phyloP scores from a whole-genome alignment of 768 basidiomycete species.

The Daedalea quercina region DNA sequence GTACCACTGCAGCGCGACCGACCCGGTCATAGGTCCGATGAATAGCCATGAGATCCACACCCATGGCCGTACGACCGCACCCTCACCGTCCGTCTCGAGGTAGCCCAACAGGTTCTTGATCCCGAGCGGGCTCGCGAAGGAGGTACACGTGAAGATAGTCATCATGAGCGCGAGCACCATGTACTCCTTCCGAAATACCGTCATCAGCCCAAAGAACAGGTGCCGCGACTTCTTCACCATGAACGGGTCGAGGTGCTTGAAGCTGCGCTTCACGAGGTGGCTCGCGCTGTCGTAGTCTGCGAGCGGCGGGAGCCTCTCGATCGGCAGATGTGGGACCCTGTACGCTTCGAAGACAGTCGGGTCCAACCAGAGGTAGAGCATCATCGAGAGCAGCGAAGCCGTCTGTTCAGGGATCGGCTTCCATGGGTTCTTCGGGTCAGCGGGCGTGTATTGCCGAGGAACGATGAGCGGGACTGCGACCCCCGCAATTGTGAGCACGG shows the following conservation, averaged over 20 bases:
- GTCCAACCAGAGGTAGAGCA: slow-evolving; percentile 50
- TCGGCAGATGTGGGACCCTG: slow-evolving; percentile 36
- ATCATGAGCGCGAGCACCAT: background rate
- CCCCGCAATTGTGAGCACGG: slow-evolving; percentile 37
- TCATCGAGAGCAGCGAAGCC: slow-evolving; percentile 23
- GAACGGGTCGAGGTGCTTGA: slow-evolving; percentile 30
- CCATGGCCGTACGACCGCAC: slow-evolving; percentile 52
- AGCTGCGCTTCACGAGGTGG: slow-evolving; percentile 27
- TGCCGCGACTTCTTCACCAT: slow-evolving; percentile 22
- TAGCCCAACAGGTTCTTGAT: slow-evolving; percentile 29
- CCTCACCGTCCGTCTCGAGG: slow-evolving; percentile 37
- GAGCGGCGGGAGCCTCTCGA: slow-evolving; percentile 38
- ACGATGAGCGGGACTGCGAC: slow-evolving; percentile 46
- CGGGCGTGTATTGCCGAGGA: slow-evolving; percentile 52
- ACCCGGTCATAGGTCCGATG: slow-evolving; percentile 35
- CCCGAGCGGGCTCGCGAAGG: slow-evolving; percentile 26
- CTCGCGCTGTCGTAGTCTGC: slow-evolving; percentile 39
- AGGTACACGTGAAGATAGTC: slow-evolving; percentile 5
- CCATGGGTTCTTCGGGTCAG: slow-evolving; percentile 37
- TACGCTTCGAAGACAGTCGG: slow-evolving; percentile 38
- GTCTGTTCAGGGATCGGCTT: slow-evolving; percentile 26
- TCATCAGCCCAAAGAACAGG: slow-evolving; percentile 24
- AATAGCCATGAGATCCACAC: slow-evolving; percentile 56
- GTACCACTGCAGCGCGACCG: slow-evolving; percentile 47
- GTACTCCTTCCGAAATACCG: slow-evolving; percentile 10